These are phyloP conservation scores for Suhomyces vadensis DNA, from an alignment of 805 yeast genomes.

Conservation along the genomic window DNA sequence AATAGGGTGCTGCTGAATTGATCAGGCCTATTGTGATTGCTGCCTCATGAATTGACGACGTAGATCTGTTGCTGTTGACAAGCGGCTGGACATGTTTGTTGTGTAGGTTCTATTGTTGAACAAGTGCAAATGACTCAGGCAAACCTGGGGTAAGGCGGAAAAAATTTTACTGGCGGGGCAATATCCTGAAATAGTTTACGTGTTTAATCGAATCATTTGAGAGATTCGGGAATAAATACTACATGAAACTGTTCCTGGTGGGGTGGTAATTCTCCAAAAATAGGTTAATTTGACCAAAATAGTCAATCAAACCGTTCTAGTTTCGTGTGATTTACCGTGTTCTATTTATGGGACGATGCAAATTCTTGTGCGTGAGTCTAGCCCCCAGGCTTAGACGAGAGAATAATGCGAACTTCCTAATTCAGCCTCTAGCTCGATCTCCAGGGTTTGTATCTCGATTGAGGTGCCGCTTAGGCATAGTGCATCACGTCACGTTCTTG, in stretches of 20 bases:
- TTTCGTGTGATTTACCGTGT: background rate
- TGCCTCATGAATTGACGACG: background rate
- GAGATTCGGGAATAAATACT: background rate
- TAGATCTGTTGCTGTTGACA: background rate
- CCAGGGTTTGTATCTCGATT: too few relatives aligned
- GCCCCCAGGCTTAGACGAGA: slow-evolving; percentile 5
- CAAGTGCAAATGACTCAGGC: too few relatives aligned
- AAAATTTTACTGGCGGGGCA: background rate
- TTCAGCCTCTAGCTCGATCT: too few relatives aligned
- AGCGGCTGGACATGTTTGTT: background rate
- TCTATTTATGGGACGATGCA: background rate
- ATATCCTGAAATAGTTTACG: background rate
- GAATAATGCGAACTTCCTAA: background rate
- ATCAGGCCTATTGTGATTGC: background rate
- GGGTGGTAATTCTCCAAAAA: background rate
- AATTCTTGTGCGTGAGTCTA: background rate
- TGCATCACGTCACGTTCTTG: too few relatives aligned
- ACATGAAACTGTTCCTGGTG: background rate
- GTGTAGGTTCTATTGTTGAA: too few relatives aligned
- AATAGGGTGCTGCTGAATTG: too few relatives aligned
- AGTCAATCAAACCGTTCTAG: background rate
- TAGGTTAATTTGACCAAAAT: background rate
- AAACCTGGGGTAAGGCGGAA: slow-evolving; percentile 2
- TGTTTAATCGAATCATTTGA: background rate
- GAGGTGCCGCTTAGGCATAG: too few relatives aligned